A percentile compares a stretch with the other conserved stretches of the same genome.
Conservation (phyloP, 495 filamentous ascomycete species). For the Melanomma pulvis-pyrius region DNA sequence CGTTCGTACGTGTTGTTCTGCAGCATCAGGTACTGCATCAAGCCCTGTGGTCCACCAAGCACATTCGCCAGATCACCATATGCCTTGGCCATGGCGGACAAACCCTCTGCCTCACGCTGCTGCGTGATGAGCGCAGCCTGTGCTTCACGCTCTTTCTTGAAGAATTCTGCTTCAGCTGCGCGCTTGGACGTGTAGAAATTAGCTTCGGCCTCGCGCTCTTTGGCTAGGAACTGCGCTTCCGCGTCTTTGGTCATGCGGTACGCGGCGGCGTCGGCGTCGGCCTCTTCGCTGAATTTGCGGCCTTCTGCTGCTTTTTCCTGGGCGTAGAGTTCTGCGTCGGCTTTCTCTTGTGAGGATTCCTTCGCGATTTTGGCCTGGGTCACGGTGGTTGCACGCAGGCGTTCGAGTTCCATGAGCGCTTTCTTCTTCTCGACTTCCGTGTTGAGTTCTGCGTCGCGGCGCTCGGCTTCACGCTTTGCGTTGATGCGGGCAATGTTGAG, state of each 20-base stretch:
- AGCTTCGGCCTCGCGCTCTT: constrained; percentile 47
- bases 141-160: constrained; percentile 50
- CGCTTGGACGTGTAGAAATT: constrained; percentile 38
- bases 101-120: constrained; percentile 73
- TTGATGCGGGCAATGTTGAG: constrained; percentile 72
- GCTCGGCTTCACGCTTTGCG: constrained; percentile 69
- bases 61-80: constrained; percentile 69
- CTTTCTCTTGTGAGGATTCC: constrained; percentile 72
- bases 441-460: constrained; percentile 74
- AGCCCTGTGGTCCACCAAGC: constrained; percentile 71
- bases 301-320: constrained; percentile 41
- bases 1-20: constrained; percentile 66
- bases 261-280: constrained; percentile 42
- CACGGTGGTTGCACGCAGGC: constrained; percentile 72
- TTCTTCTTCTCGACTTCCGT: constrained; percentile 73
- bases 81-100: constrained; percentile 73
- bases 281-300: constrained; percentile 38
- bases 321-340: constrained; percentile 65
- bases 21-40: constrained; percentile 76
- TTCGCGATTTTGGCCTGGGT: constrained; percentile 73
- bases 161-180: constrained; percentile 31
- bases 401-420: constrained; percentile 76
- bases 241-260: constrained; percentile 35
- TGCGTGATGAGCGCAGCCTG: constrained; percentile 63
- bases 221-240: constrained; percentile 40